Evolutionary conservation across 257 asterid genomes (phyloP).

Genomic region (Anisodus tanguticus): DNA sequence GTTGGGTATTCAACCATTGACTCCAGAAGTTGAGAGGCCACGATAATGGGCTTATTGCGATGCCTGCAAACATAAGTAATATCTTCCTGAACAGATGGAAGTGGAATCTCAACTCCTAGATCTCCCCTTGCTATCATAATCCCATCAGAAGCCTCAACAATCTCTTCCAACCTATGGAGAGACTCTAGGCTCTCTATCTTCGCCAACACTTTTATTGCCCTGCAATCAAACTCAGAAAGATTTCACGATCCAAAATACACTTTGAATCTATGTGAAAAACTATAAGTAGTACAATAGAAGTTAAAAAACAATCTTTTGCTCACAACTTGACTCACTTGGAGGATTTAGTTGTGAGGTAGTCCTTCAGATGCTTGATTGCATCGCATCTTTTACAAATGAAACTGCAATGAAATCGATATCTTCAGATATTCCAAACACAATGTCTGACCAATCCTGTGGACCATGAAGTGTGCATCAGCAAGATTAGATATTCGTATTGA

Average conservation of each 20-base stretch:
- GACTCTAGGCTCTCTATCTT: slow-evolving; percentile 82
- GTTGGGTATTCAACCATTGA: slow-evolving; percentile 89
- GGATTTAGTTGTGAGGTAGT: slow-evolving; percentile 58
- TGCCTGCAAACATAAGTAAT: slow-evolving; percentile 67
- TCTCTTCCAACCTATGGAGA: slow-evolving; percentile 65
- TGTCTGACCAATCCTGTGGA: slow-evolving; percentile 78
- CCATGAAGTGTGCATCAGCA: slow-evolving; percentile 8
- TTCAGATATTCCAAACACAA: slow-evolving; percentile 76
- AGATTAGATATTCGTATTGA: slow-evolving; percentile 9
- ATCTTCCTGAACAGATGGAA: slow-evolving; percentile 72
- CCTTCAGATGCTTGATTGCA: slow-evolving; percentile 63
- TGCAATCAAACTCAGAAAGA: slow-evolving; percentile 33
- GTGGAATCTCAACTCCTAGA: slow-evolving; percentile 88
- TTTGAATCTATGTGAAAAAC: background rate
- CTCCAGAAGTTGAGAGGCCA: slow-evolving; percentile 88
- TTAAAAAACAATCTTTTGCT: background rate
- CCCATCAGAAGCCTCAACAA: slow-evolving; percentile 77
- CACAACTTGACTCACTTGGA: slow-evolving; percentile 47
- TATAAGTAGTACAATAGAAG: background rate
- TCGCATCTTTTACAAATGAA: slow-evolving; percentile 83
- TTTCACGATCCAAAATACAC: background rate
- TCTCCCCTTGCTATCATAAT: slow-evolving; percentile 96
- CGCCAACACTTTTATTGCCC: slow-evolving; percentile 72
- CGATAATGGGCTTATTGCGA: slow-evolving; percentile 79
- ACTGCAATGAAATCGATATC: slow-evolving; percentile 80